Evolutionary conservation across 1,139 yeast genomes (phyloP), one percentile per base, ranked within the genome.

Genomic region (Petasospora rhodanensis): DNA sequence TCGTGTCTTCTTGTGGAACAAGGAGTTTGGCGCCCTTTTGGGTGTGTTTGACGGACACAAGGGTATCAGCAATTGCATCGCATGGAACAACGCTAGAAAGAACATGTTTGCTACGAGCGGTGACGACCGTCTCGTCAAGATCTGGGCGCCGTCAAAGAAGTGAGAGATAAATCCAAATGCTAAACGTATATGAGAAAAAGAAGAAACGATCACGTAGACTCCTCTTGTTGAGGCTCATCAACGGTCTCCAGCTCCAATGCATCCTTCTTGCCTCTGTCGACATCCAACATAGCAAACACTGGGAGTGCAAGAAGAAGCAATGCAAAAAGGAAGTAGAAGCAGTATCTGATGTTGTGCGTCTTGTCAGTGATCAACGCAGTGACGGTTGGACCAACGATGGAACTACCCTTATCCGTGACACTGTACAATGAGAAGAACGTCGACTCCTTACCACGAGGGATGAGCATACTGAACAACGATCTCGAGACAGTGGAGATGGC

Each of bases 31-130:
- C 5, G 78, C 80, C 39, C 66, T 86, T 18, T 61, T 87, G 4
- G 78, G 79, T 9, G 70, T 68, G 3, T 50, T 79, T 22, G 59
- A 69, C 7, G 95, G 83, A 1, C 97, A 91, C 52, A 59, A 58
- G 12, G 76, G 76, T 0, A 64, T 78, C 31, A 80, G 86, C 38
- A 84, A 81, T 52, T 73, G 82, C 31, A 93, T 87, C 5, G 76
- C 79, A 39, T 87, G 95, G 94, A 77, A 79, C 37, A 72, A 70
- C 29, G 59, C 38, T 23, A 55, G 52, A 37, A 76, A 76, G 18
- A 61, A 66, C 26, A 57, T 79, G 53, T 78, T 87, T 73, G 87
- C 85, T 17, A 79, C 93, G 21, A 93, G 87, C 13, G 85, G 94
- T 13, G 96, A 87, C 56, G 96, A 87, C 55, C 71, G 73, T 12